Evolutionary conservation across 768 basidiomycete genomes (phyloP), one percentile per base, ranked within the genome.

Genomic region (Chalciporus chontae): DNA sequence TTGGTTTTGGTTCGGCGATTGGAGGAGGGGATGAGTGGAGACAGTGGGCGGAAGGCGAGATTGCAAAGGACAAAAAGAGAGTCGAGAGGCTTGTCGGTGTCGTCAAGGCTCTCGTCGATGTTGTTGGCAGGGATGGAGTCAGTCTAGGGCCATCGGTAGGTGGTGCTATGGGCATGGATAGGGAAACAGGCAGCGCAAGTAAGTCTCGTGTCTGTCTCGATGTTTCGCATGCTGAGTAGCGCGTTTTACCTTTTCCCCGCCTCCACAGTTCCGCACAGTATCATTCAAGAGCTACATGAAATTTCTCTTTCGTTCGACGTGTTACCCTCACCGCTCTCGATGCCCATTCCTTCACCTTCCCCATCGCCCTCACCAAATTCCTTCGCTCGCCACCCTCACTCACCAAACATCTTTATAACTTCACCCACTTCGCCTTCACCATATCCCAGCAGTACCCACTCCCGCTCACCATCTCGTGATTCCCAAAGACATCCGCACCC

Each of bases 391-490:
- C 54, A 47, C 7, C 65, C 42, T 10, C 50, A 68, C 37, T 79
- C 74, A 46, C 85, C 87, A 8, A 84, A 87, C 55, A 87, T 90
- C 57, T 85, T 77, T 61, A 74, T 90, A 56, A 90, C 85, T 3
- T 83, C 84, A 0, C 85, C 87, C 3, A 68, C 70, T 0, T 74
- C 77, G 3, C 62, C 78, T 18, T 70, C 70, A 5, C 63, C 67
- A 1, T 52, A 56, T 37, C 10, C 45, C 4, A 21, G 38, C 5
- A 21, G 38, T 24, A 39, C 64, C 13, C 60, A 66, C 45, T 46
- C 62, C 17, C 56, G 62, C 19, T 51, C 57, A 0, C 46, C 51
- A 1, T 53, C 62, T n/a, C 59, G 54, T 10, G 63, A 63, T 26
- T 57, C 57, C 21, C 52, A 50, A 26, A 43, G 32, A 11, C 51